Evolutionary conservation across 495 filamentous ascomycete genomes (phyloP), one percentile per base, ranked within the genome.

Genomic region (Chaetomidium leptoderma): DNA sequence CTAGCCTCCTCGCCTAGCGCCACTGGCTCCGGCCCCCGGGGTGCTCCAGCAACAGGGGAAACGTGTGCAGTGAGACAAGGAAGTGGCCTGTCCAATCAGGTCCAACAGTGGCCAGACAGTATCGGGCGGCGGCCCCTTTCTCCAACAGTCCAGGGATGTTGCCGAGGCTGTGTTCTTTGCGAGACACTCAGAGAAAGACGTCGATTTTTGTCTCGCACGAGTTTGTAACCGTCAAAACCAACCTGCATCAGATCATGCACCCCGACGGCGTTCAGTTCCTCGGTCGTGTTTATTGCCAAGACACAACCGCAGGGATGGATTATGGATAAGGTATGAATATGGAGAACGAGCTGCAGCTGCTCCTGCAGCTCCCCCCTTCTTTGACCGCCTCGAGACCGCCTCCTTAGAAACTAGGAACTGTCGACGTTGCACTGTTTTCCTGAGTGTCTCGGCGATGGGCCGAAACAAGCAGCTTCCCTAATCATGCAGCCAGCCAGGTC

Each of bases 21-120:
- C 39, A 53, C 42, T 47, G 40, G 49, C n/a, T n/a, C n/a, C 40
- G 48, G 42, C 6, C 55, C 13, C 40, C 40, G n/a, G n/a, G 47
- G 24, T 48, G 36, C 55, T 57, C 14, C 45, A 55, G 53, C 42
- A 52, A 44, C 27, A 35, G 55, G 26, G 48, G 47, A 23, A 49
- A 23, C 32, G 30, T 42, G 27, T 40, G 33, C 45, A 10, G 24
- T 14, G 32, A 19, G 42, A 21, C 46, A 53, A 29, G 57, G 42
- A 26, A 35, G 30, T n/a, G 4, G 30, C 24, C 32, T 59, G 39
- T 53, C 46, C 42, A 59, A 53, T 53, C 48, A 59, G 30, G 33
- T 39, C 48, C 37, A 40, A 35, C 19, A 29, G 16, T 24, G 39
- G 13, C 30, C n/a, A n/a, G n/a, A 17, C 7, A n/a, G n/a, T n/a